Percentiles rank a stretch among this genome's conserved stretches.
These are phyloP conservation scores for Craterostigma plantagineum DNA, from an alignment of 257 asterid genomes.

Conservation along the genomic window DNA sequence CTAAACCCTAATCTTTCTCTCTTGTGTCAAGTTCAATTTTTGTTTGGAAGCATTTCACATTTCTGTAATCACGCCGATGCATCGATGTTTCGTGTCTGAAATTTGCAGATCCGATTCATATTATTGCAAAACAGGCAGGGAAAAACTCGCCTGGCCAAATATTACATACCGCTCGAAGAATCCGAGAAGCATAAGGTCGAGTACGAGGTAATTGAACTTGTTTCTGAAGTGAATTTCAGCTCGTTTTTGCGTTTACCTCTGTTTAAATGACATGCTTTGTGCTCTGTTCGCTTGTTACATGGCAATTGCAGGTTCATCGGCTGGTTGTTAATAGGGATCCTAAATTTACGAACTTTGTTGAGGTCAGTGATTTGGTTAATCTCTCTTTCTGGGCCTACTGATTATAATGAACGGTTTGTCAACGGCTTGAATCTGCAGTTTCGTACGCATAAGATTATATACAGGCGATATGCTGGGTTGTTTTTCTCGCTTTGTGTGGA, in stretches of 20 bases:
- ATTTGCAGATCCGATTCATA: constrained; percentile 85
- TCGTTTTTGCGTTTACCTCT: not conserved
- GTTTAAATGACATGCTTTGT: not conserved
- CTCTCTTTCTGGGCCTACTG: not conserved
- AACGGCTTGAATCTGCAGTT: constrained; percentile 31
- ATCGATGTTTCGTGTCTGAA: constrained; percentile 3
- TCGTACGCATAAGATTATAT: constrained; percentile 87
- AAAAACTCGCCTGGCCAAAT: constrained; percentile 76
- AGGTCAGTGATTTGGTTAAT: constrained; percentile 13
- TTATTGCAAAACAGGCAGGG: constrained; percentile 89
- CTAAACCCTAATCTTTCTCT: no score
- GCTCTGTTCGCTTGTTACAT: not conserved
- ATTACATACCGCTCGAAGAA: constrained; percentile 95
- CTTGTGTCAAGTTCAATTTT: no score
- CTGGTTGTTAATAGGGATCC: constrained; percentile 58
- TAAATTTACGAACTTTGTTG: constrained; percentile 68
- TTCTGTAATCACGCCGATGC: no score
- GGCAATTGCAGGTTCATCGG: constrained; percentile 36
- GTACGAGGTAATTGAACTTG: constrained; percentile 47
- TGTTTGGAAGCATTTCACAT: no score
- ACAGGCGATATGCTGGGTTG: constrained; percentile 92
- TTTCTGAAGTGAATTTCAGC: not conserved
- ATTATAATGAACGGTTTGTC: not conserved
- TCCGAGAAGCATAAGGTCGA: constrained; percentile 98
- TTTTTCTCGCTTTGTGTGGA: constrained; percentile 93